Percentiles rank a stretch among this genome's conserved stretches.
Conservation (phyloP, 768 basidiomycete species). For the Saitozyma podzolica region DNA sequence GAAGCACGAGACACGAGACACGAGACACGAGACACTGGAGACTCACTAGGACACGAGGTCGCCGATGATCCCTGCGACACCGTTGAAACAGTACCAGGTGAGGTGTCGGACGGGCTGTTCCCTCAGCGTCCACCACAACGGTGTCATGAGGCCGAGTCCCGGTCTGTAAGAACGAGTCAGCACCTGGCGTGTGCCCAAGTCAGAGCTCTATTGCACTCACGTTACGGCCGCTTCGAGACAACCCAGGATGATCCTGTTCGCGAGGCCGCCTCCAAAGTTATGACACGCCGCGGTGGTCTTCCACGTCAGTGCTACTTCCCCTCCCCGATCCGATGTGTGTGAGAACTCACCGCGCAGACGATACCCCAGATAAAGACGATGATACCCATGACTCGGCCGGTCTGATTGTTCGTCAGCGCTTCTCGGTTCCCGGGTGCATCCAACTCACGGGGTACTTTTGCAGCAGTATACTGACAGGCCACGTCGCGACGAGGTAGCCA, state of each 20-base stretch:
- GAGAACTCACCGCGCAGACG: constrained; percentile 20
- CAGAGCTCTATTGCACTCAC: background rate
- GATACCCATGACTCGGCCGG: constrained; percentile 26
- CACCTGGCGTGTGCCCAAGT: background rate
- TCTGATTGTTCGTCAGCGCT: background rate
- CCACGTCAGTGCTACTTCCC: background rate
- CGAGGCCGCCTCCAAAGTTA: constrained; percentile 43
- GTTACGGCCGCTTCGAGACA: constrained; percentile 47
- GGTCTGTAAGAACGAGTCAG: constrained; percentile 18
- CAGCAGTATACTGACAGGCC: constrained; percentile 1
- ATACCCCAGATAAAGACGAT: constrained; percentile 52
- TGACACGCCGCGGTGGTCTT: constrained; percentile 44
- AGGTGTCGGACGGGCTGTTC: constrained; percentile 49
- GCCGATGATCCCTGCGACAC: constrained; percentile 44
- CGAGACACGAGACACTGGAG: constrained; percentile 21
- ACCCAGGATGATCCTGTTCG: constrained; percentile 46
- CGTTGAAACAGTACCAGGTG: constrained; percentile 44
- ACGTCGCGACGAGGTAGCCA: constrained; percentile 7
- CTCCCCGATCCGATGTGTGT: no score
- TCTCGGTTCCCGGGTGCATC: background rate
- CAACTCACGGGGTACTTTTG: constrained; percentile 5
- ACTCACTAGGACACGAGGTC: constrained; percentile 45
- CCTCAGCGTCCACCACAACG: constrained; percentile 46
- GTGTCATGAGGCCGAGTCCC: constrained; percentile 51
- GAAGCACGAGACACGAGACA: background rate